These are phyloP conservation scores for Metschnikowia drakensbergensis DNA, from an alignment of 805 yeast species.

Conservation along the genomic window DNA sequence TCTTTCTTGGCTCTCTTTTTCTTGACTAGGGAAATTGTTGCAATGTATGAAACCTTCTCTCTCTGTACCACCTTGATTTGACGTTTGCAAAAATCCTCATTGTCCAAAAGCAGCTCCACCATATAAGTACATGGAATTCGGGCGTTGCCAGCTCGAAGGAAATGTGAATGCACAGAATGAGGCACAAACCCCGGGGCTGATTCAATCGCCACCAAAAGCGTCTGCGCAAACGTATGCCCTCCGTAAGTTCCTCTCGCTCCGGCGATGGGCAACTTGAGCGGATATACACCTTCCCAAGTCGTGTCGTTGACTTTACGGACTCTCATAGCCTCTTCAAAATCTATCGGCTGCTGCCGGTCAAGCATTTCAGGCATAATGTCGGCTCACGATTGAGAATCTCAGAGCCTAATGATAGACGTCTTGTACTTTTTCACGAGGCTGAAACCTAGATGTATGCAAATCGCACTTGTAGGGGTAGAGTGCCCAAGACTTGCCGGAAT, in stretches of 20 bases:
- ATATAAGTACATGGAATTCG: constrained; percentile 46
- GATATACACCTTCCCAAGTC: constrained; percentile 31
- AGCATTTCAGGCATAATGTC: not conserved
- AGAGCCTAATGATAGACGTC: too few species aligned
- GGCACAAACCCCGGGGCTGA: constrained; percentile 47
- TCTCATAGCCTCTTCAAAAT: constrained; percentile 16
- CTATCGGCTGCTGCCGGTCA: constrained; percentile 1
- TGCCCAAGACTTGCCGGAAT: not conserved
- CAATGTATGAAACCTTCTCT: constrained; percentile 47
- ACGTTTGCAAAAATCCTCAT: constrained; percentile 49
- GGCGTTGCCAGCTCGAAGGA: constrained; percentile 52
- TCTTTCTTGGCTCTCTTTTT: constrained; percentile 6
- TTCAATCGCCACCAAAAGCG: constrained; percentile 56
- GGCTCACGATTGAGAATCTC: not conserved
- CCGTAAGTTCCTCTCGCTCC: constrained; percentile 69
- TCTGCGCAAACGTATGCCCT: constrained; percentile 64
- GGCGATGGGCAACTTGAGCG: constrained; percentile 31
- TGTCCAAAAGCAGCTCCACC: constrained; percentile 51
- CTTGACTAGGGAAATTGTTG: constrained; percentile 44
- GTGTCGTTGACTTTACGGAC: constrained; percentile 12
- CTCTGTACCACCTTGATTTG: constrained; percentile 55
- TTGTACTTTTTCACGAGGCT: too few species aligned
- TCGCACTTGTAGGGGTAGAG: too few species aligned
- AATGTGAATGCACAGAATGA: constrained; percentile 59
- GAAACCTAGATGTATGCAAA: too few species aligned